Evolutionary conservation across 2,329 filamentous ascomycete genomes (phyloP).

Genomic region (Calonectria montana): DNA sequence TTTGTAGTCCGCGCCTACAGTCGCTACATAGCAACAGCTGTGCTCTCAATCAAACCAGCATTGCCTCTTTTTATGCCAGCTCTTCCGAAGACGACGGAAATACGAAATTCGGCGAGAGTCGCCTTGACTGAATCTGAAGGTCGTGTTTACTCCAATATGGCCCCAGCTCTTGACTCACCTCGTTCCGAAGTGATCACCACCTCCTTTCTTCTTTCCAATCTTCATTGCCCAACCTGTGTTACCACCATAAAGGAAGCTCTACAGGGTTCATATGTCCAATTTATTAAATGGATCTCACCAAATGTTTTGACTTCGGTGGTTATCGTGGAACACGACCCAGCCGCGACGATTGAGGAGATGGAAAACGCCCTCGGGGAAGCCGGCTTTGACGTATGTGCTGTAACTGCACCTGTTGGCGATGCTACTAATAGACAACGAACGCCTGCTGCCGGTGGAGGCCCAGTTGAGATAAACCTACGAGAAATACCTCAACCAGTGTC

Average conservation of each 20-base stretch:
- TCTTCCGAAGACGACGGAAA: neutral
- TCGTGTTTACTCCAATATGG: neutral
- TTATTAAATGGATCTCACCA: conserved; percentile 70
- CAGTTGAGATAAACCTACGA: conserved; percentile 38
- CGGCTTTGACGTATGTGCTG: conserved; percentile 68
- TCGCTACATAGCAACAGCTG: no score
- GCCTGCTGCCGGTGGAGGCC: conserved; percentile 27
- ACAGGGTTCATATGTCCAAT: conserved; percentile 56
- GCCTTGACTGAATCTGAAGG: neutral
- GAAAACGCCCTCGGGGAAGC: conserved; percentile 62
- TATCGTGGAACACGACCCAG: conserved; percentile 65
- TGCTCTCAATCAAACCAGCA: no score
- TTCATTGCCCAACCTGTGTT: conserved; percentile 82
- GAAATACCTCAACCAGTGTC: conserved; percentile 10
- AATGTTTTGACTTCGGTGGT: conserved; percentile 79
- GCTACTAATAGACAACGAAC: conserved; percentile 42
- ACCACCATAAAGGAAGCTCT: conserved; percentile 72
- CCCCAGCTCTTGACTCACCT: neutral
- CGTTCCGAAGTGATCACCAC: conserved; percentile 54
- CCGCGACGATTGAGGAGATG: conserved; percentile 57
- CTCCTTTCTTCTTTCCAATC: conserved; percentile 75
- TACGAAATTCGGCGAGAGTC: neutral
- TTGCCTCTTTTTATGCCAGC: no score
- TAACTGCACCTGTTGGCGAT: conserved; percentile 52
- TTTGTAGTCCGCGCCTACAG: no score